A percentile compares a stretch with the other conserved stretches of the same genome.
phyloP scores from a whole-genome alignment of 345 rosid species.

The Populus ilicifolia region DNA sequence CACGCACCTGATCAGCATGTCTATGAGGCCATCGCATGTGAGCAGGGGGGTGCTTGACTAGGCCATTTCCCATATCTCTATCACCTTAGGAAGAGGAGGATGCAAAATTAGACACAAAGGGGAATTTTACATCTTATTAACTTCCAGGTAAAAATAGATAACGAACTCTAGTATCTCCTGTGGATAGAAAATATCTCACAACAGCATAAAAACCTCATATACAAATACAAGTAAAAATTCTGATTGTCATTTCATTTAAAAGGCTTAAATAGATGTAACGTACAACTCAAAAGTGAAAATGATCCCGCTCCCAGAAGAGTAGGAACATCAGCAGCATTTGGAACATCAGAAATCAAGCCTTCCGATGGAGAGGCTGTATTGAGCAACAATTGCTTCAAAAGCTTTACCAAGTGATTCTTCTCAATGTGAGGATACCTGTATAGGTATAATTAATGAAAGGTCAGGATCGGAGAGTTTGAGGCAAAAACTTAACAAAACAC shows the following conservation, averaged over 20 bases:
- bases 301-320: constrained; percentile 80
- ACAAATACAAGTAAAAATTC: background rate
- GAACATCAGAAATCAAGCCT: constrained; percentile 43
- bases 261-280: constrained; percentile 32
- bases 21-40: constrained; percentile 96
- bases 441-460: constrained; percentile 23
- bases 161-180: background rate
- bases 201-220: background rate
- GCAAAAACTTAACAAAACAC: background rate
- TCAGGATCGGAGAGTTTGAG: constrained; percentile 10
- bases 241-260: constrained; percentile 13
- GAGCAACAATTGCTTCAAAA: constrained; percentile 75
- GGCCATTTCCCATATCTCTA: constrained; percentile 36
- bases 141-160: background rate
- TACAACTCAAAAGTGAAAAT: constrained; percentile 87
- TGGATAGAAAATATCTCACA: background rate
- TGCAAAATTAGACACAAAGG: constrained; percentile 14
- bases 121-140: constrained; percentile 4
- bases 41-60: constrained; percentile 48
- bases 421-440: constrained; percentile 81
- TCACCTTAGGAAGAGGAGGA: constrained; percentile 43
- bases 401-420: constrained; percentile 89
- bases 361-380: constrained; percentile 51
- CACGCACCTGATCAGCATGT: constrained; percentile 87
- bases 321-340: constrained; percentile 84